A percentile compares a stretch with the other conserved stretches of the same genome.
Evolutionary conservation across 2,329 filamentous ascomycete genomes (phyloP).

Genomic region (Colletotrichum endophyticum): DNA sequence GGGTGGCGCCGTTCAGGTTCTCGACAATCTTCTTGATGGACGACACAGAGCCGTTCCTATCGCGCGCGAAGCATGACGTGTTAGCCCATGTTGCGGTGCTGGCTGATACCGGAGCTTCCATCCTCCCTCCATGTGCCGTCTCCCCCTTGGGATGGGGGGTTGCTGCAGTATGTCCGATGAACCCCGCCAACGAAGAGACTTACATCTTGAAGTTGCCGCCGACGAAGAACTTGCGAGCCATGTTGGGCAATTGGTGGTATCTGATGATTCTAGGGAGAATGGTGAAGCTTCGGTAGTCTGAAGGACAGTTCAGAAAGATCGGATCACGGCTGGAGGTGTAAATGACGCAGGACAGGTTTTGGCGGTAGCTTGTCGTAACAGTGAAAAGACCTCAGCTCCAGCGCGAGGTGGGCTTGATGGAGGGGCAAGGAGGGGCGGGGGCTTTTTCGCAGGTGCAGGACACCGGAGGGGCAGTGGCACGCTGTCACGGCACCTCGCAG

Average conservation of each 20-base stretch:
- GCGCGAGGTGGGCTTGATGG: constrained; percentile 19
- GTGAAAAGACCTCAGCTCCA: constrained; percentile 22
- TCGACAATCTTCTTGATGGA: constrained; percentile 90
- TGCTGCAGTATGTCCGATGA: neutral
- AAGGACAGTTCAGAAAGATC: neutral
- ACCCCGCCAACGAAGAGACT: constrained; percentile 32
- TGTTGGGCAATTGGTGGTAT: constrained; percentile 56
- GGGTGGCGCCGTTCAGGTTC: constrained; percentile 84
- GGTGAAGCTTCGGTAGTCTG: neutral
- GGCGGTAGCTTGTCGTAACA: neutral
- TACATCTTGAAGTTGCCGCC: constrained; percentile 99
- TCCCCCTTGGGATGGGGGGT: neutral
- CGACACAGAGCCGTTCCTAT: constrained; percentile 90
- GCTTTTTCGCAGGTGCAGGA: neutral
- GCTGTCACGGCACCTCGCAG: constrained; percentile 1
- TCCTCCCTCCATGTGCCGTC: neutral
- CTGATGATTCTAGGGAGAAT: neutral
- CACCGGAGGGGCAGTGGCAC: neutral
- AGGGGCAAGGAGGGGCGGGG: constrained; percentile 11
- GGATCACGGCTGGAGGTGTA: constrained; percentile 2
- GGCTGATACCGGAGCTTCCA: neutral
- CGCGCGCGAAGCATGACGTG: neutral
- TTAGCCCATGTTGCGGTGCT: constrained; percentile 18
- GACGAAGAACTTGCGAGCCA: constrained; percentile 96
- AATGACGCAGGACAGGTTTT: constrained; percentile 21